Percentiles rank a stretch among this genome's conserved stretches.
Conservation (phyloP, 2,329 filamentous ascomycete species). For the Colletotrichum incanum region DNA sequence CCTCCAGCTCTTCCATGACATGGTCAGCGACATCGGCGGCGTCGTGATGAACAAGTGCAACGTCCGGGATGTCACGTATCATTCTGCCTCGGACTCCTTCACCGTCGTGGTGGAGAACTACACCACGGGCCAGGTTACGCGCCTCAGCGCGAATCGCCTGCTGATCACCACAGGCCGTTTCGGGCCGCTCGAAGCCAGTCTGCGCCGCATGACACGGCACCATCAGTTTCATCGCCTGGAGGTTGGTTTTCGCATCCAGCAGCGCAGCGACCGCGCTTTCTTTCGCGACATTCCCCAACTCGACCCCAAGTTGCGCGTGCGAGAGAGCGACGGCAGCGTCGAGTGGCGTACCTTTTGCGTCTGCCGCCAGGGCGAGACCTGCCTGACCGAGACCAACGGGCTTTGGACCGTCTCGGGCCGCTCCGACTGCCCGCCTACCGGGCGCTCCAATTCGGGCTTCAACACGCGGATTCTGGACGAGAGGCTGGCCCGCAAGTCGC, state of each 20-base stretch:
- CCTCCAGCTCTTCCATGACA: neutral
- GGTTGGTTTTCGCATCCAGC: conserved; percentile 3
- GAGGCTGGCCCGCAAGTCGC: conserved; percentile 1
- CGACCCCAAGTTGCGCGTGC: conserved; percentile 5
- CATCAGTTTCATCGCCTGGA: conserved; percentile 2
- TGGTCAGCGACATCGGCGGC: conserved; percentile 7
- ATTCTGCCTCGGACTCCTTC: neutral
- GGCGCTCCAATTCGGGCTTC: conserved; percentile 3
- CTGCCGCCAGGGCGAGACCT: conserved; percentile 9
- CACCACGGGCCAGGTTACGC: neutral
- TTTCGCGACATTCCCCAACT: neutral
- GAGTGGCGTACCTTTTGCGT: conserved; percentile 12
- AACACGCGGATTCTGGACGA: conserved; percentile 7
- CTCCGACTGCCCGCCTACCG: conserved; percentile 6
- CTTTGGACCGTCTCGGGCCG: conserved; percentile 5
- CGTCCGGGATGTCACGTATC: conserved; percentile 1
- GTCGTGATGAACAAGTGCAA: conserved; percentile 3
- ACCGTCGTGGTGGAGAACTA: neutral
- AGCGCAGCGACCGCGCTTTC: conserved; percentile 2
- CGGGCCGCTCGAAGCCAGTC: neutral
- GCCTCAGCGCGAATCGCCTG: neutral
- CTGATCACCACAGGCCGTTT: conserved; percentile 4
- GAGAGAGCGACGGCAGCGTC: conserved; percentile 8
- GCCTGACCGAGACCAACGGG: conserved; percentile 5
- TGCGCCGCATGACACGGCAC: conserved; percentile 5